Evolutionary conservation across 2,329 filamentous ascomycete genomes (phyloP), one percentile per base, ranked within the genome.

Genomic region (Neofusicoccum sp.): DNA sequence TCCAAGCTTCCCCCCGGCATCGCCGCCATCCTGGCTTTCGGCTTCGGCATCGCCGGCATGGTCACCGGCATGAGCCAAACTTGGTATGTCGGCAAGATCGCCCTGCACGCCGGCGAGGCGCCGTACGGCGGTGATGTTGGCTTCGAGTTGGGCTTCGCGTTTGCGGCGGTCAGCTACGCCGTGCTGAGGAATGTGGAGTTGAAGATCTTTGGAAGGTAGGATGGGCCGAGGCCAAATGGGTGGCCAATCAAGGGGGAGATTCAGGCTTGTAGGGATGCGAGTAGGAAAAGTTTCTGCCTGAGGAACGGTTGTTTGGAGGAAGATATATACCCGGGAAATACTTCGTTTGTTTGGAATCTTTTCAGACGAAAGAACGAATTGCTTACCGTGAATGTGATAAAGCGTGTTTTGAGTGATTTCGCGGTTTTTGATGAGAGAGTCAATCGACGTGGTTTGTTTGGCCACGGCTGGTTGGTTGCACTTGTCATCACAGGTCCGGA

Each of bases 61-160:
- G 80, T 89, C 2, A 77, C 84, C 6, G 88, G 89, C 5, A 91
- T 91, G 86, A 82, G 82, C 16, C 88, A 91, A 73, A 73, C 78
- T 0, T 91, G 88, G 87, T 76, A 79, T 65, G 82, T 84, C 0
- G 89, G 89, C 0, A 88, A 87, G 0, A 85, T 91, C 63, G 87
- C 86, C 0, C 78, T 80, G 61, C 75, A 84, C 31, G 86, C 86
- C 58, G 81, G 85, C 41, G 71, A 73, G 31, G 72, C 78, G 61
- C 68, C 78, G 28, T 77, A 74, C 53, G 84, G 84, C 44, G 85
- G 84, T 28, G 85, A 87, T 73, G 73, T 87, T 43, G 85, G 84
- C 3, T 86, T 90, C 65, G 87, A 89, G 70, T 71, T 89, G 49
- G 87, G 80, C 0, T 89, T 90, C 69, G 79, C 76, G 1, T 87